Evolutionary conservation across 306 rosid genomes (phyloP).

Genomic region (Fragaria nilgerrensis): DNA sequence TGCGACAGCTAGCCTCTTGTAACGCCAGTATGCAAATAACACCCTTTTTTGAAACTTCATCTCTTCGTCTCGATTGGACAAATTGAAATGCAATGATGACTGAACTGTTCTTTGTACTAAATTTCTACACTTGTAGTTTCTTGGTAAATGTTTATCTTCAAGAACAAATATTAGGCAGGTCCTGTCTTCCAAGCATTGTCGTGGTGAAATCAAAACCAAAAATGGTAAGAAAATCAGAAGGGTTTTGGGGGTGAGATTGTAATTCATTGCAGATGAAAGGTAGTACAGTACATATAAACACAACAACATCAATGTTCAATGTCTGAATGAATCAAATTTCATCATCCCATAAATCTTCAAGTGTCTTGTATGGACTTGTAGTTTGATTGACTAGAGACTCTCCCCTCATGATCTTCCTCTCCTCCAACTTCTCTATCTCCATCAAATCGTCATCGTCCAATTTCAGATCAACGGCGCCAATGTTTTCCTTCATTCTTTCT

Average conservation of each 20-base stretch:
- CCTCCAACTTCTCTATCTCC: slow-evolving; percentile 61
- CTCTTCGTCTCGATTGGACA: neutral
- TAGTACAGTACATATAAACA: neutral
- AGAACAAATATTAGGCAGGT: neutral
- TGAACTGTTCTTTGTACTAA: neutral
- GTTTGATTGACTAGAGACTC: slow-evolving; percentile 73
- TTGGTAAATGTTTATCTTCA: neutral
- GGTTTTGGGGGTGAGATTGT: neutral
- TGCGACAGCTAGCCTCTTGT: neutral
- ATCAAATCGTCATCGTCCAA: slow-evolving; percentile 58
- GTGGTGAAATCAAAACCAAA: neutral
- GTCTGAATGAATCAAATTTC: slow-evolving; percentile 30
- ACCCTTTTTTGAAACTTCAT: neutral
- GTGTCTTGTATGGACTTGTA: slow-evolving; percentile 76
- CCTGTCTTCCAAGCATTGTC: neutral
- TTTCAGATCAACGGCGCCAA: slow-evolving; percentile 47
- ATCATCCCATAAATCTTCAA: slow-evolving; percentile 75
- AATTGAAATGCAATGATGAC: neutral
- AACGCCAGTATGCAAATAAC: neutral
- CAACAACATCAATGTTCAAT: neutral
- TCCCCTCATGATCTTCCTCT: slow-evolving; percentile 85
- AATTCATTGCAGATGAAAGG: neutral
- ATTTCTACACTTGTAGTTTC: neutral
- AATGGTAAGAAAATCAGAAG: neutral
- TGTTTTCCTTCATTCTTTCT: slow-evolving; percentile 69